These are phyloP conservation scores for Colletotrichum caudatum DNA, from an alignment of 2,329 filamentous ascomycete genomes.

Conservation along the genomic window DNA sequence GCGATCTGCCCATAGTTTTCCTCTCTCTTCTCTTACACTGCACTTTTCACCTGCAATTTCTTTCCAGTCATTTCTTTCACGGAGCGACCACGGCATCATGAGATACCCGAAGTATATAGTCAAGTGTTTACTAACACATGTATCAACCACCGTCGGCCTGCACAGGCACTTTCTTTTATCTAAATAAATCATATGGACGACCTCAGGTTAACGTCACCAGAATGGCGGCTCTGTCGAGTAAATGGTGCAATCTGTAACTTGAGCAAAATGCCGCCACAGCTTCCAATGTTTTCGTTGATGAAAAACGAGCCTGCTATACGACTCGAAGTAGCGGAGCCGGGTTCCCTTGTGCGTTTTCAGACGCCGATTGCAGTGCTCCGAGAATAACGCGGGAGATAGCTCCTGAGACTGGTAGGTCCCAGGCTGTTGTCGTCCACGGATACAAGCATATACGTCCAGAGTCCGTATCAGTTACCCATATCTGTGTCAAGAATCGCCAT, in stretches of 20 bases:
- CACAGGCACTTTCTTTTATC: background rate
- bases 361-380: too few relatives aligned
- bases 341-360: background rate
- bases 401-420: too few relatives aligned
- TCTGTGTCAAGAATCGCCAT: background rate
- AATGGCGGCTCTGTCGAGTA: too few relatives aligned
- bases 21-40: background rate
- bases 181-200: background rate
- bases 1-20: background rate
- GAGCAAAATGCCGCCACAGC: background rate
- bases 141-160: background rate
- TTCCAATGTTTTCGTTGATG: background rate
- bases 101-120: constrained; percentile 27
- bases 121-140: constrained; percentile 2
- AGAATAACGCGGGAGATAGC: too few relatives aligned
- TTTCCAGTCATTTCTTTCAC: constrained; percentile 6
- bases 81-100: constrained; percentile 13
- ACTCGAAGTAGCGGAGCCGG: background rate
- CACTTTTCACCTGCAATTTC: background rate
- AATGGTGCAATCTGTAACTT: background rate
- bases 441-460: too few relatives aligned
- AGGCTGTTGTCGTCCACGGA: too few relatives aligned
- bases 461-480: background rate
- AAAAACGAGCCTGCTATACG: background rate
- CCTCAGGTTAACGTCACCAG: background rate